These are phyloP conservation scores for Dentipellis sp. DNA, from an alignment of 768 basidiomycete species.

Conservation along the genomic window DNA sequence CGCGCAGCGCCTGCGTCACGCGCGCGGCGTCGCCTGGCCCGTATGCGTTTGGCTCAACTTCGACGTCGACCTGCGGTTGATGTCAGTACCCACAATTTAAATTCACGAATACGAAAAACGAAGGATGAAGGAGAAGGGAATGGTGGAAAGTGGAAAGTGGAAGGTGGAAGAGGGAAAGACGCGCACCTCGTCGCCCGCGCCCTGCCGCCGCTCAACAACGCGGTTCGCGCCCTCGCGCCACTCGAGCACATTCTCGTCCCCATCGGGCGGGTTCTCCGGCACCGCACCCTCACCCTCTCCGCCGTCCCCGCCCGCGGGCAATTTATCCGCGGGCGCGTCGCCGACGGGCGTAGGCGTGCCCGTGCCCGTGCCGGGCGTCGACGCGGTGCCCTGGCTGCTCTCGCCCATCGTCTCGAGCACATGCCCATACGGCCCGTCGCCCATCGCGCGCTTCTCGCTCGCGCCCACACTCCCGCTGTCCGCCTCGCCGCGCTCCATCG, in stretches of 20 bases:
- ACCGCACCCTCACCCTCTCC: conserved; percentile 17
- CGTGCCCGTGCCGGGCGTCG: no score
- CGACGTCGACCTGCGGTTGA: conserved; percentile 23
- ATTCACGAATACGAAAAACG: no score
- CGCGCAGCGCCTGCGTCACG: conserved; percentile 17
- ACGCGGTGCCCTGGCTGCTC: no score
- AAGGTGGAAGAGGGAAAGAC: background rate
- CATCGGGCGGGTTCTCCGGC: conserved; percentile 36
- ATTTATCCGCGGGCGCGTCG: background rate
- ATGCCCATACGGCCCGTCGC: no score
- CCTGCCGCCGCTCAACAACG: conserved; percentile 50
- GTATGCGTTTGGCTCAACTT: conserved; percentile 25
- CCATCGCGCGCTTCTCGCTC: background rate
- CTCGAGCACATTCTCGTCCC: conserved; percentile 34
- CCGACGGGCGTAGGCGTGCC: background rate
- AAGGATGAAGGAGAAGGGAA: no score
- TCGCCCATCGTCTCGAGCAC: no score
- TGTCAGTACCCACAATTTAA: background rate
- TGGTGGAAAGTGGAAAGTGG: no score
- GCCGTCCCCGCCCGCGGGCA: conserved; percentile 7
- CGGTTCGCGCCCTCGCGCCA: conserved; percentile 67
- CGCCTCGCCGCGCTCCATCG: conserved; percentile 38
- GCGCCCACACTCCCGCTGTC: conserved; percentile 10
- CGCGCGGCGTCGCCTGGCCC: conserved; percentile 21
- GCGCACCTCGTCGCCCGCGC: conserved; percentile 61